These are phyloP conservation scores for Amphicarpaea edgeworthii DNA, from an alignment of 306 rosid species.

Conservation along the genomic window DNA sequence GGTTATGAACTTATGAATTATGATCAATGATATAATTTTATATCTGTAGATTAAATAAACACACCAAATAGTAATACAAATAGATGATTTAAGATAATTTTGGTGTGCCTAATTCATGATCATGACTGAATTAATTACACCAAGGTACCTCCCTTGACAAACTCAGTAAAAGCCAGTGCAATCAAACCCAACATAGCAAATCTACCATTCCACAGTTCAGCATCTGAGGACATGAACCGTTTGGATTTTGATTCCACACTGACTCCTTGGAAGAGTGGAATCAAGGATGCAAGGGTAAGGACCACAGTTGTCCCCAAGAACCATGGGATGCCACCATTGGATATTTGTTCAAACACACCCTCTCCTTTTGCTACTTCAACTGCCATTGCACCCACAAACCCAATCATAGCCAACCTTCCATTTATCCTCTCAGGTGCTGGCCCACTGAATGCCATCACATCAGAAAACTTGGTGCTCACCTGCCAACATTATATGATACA, in stretches of 20 bases:
- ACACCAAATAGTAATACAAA: not conserved
- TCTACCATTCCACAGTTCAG: slow-evolving; percentile 87
- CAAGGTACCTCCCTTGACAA: slow-evolving; percentile 72
- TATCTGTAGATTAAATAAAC: not conserved
- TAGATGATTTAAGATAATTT: not conserved
- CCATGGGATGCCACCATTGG: slow-evolving; percentile 74
- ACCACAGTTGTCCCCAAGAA: slow-evolving; percentile 67
- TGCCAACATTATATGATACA: slow-evolving; percentile 28
- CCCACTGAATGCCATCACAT: slow-evolving; percentile 77
- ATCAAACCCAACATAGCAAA: slow-evolving; percentile 87
- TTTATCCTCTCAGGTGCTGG: slow-evolving; percentile 95
- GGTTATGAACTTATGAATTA: no score
- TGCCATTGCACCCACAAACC: slow-evolving; percentile 79
- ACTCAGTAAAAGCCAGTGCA: slow-evolving; percentile 78
- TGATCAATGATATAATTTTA: not conserved
- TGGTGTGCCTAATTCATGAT: not conserved
- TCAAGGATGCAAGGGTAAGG: slow-evolving; percentile 67
- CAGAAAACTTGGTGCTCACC: slow-evolving; percentile 64
- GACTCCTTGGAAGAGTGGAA: slow-evolving; percentile 75
- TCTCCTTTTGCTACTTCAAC: slow-evolving; percentile 72
- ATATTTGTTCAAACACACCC: slow-evolving; percentile 67
- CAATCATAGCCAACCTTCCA: slow-evolving; percentile 90
- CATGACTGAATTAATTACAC: slow-evolving; percentile 39
- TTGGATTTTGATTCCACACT: slow-evolving; percentile 73
- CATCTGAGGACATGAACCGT: slow-evolving; percentile 69